Evolutionary conservation across 768 basidiomycete genomes (phyloP).

Genomic region (Kwoniella heveanensis): DNA sequence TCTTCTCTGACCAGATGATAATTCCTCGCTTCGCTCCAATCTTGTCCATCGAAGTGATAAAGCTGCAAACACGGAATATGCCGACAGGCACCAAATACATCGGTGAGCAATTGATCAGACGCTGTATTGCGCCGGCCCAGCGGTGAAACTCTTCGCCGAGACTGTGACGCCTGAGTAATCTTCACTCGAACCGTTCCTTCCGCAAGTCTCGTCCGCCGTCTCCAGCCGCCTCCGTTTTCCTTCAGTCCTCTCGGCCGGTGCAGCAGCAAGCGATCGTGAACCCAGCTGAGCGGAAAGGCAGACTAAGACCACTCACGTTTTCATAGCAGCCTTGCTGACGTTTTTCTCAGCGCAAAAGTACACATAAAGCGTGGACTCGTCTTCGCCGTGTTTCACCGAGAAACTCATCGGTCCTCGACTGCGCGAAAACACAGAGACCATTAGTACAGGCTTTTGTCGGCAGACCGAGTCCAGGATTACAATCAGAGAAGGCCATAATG

Average conservation of each 20-base stretch:
- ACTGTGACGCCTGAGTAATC: too few species aligned
- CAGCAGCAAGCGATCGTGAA: too few species aligned
- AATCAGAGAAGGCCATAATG: too few species aligned
- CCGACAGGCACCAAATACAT: neutral
- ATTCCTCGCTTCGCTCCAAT: slow-evolving; percentile 86
- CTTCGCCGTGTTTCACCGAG: slow-evolving; percentile 72
- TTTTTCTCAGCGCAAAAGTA: slow-evolving; percentile 95
- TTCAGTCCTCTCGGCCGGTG: too few species aligned
- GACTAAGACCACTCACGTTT: slow-evolving; percentile 68
- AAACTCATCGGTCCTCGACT: slow-evolving; percentile 90
- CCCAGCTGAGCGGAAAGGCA: neutral
- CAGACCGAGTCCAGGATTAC: too few species aligned
- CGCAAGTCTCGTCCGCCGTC: too few species aligned
- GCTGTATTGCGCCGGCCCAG: too few species aligned
- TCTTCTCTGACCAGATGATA: slow-evolving; percentile 91
- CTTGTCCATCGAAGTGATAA: slow-evolving; percentile 86
- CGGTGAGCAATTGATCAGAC: neutral
- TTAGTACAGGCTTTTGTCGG: too few species aligned
- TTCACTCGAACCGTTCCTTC: too few species aligned
- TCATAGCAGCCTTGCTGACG: slow-evolving; percentile 96
- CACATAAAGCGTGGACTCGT: slow-evolving; percentile 81
- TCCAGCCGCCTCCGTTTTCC: too few species aligned
- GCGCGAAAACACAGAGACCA: slow-evolving; percentile 24
- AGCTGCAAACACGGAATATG: too few species aligned
- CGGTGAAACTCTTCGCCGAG: too few species aligned